A percentile compares a stretch with the other conserved stretches of the same genome.
These are phyloP conservation scores for Solanum commersonii DNA, from an alignment of 257 asterid species.

Conservation along the genomic window DNA sequence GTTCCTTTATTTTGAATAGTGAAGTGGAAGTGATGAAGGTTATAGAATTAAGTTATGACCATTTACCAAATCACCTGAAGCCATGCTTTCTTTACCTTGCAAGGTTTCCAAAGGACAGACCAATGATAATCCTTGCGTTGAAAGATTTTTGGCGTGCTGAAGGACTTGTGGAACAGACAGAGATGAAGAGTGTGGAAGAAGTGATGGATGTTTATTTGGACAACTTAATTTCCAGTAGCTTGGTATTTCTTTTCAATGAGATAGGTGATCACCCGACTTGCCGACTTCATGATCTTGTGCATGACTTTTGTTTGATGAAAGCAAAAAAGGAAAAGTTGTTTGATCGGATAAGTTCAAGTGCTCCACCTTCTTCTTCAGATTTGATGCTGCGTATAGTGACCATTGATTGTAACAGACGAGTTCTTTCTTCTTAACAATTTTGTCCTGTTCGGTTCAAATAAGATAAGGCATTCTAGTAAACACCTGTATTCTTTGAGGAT, in stretches of 20 bases:
- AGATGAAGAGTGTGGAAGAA: background rate
- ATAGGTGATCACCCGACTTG: conserved; percentile 2
- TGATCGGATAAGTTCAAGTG: background rate
- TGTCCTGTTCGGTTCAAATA: background rate
- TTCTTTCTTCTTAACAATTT: background rate
- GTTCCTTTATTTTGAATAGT: background rate
- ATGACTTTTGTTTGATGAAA: conserved; percentile 9
- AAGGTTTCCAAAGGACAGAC: background rate
- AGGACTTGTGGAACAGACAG: conserved; percentile 13
- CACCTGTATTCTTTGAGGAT: background rate
- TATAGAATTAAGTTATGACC: conserved; percentile 15
- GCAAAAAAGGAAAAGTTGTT: background rate
- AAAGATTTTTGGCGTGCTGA: conserved; percentile 9
- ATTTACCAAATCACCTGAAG: conserved; percentile 10
- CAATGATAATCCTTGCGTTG: background rate
- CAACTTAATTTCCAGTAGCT: conserved; percentile 11
- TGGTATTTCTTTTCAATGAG: conserved; percentile 1
- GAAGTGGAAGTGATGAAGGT: background rate
- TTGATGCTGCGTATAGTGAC: background rate
- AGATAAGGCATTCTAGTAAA: background rate
- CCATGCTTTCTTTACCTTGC: conserved; percentile 20
- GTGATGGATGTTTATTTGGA: background rate
- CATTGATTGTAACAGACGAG: background rate
- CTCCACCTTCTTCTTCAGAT: background rate
- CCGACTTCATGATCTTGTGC: conserved; percentile 11